Base-by-base conservation (phyloP, 2,329 filamentous ascomycete species). In the Microcyclospora pomicola region DNA sequence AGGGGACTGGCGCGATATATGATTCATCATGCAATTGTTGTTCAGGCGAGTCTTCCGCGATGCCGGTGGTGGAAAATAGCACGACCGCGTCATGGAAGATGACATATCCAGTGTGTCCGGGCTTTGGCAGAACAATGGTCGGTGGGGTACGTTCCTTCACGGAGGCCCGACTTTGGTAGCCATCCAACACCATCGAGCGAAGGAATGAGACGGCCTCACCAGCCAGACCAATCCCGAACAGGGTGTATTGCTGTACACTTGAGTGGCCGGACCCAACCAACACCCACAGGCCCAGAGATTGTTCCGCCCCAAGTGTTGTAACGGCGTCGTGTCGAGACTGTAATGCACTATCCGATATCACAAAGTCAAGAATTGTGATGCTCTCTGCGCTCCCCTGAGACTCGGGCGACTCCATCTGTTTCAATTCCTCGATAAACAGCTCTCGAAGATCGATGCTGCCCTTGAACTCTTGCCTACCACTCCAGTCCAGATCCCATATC, bases 401-500 rank as follows among this genome's bases (percentile, higher is more conserved):
- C 33, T 66, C 58, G 1, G 69, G 63, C 5, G 53, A 42, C 33
- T 72, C 69, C 9, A 68, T 61, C 30, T 71, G 63, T 37, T 73
- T 71, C 13, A 93, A 63, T 27, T 77, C 74, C 2, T 67, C 59
- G 12, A 79, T 55, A 28, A 95, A 68, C 3, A 71, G 61, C 15
- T 77, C 74, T 39, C 77, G 74, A 40, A 77, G 67, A 56, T 93
- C 82, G 15, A 78, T 67, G 43, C 88, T 83, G 16, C 72, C 72
- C 34, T 81, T 72, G 34, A 84, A 69, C 32, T 82, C 76, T 53
- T 86, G 79, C 48, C 87, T 83, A 27, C 87, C 87, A 43, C 82
- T 83, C 58, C 88, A 84, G 52, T 88, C 85, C 32, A 95, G 71
- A 53, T 81, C 82, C 91, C 91, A 98, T 6, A 80, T 72, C 50